Percentiles rank a stretch among this genome's conserved stretches.
Evolutionary conservation across 2,329 filamentous ascomycete genomes (phyloP).

Genomic region (Botrytis elliptica): DNA sequence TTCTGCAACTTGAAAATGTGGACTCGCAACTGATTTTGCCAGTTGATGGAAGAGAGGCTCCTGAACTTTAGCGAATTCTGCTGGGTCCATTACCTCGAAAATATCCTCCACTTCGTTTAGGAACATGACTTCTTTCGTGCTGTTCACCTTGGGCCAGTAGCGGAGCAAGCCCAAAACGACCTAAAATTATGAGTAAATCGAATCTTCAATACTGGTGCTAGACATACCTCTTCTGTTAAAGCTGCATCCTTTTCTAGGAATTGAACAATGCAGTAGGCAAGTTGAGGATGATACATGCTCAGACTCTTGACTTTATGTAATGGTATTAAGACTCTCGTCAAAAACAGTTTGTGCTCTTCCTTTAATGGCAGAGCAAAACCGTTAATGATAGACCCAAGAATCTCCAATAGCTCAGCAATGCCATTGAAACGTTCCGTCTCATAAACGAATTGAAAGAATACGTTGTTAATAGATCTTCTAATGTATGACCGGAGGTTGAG

Average conservation of each 20-base stretch:
- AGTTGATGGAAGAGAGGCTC: conserved; percentile 96
- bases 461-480: conserved; percentile 97
- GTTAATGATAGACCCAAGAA: conserved; percentile 97
- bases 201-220: background rate
- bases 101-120: conserved; percentile 99
- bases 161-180: conserved; percentile 91
- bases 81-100: conserved; percentile 99
- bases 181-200: conserved; percentile 44
- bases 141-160: conserved; percentile 99
- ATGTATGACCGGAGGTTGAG: conserved; percentile 97
- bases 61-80: conserved; percentile 97
- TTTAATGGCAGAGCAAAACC: conserved; percentile 95
- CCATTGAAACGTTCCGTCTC: conserved; percentile 98
- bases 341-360: conserved; percentile 97
- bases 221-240: conserved; percentile 85
- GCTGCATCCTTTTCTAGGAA: conserved; percentile 97
- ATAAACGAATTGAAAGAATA: conserved; percentile 99
- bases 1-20: conserved; percentile 98
- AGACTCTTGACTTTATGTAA: conserved; percentile 98
- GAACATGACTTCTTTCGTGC: conserved; percentile 99
- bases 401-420: conserved; percentile 94
- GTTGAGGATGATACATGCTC: conserved; percentile 99
- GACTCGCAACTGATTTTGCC: conserved; percentile 95
- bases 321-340: conserved; percentile 88
- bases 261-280: conserved; percentile 98